phyloP scores from a whole-genome alignment of 1,284 basidiomycete species.

The Sporisorium exsertum region DNA sequence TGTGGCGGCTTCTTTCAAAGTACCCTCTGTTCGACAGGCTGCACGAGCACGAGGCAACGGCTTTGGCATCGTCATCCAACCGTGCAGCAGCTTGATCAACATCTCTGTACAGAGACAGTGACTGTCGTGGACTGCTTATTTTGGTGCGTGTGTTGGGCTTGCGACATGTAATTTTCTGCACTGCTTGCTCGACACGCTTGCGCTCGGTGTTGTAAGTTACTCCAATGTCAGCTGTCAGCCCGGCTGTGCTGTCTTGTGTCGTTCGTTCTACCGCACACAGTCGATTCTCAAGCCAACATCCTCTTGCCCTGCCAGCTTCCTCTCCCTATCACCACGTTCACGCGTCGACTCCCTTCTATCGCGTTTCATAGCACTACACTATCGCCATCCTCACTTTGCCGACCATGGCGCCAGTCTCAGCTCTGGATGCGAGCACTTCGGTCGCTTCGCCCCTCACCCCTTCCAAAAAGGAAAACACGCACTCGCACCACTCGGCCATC shows the following conservation, averaged over 20 bases:
- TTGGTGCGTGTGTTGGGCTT: conserved; percentile 13
- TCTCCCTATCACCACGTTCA: neutral
- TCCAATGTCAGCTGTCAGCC: neutral
- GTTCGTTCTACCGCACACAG: too few relatives aligned
- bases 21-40: neutral
- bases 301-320: neutral
- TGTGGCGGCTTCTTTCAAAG: neutral
- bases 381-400: neutral
- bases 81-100: conserved; percentile 8
- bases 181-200: neutral
- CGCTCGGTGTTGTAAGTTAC: neutral
- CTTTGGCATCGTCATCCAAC: neutral
- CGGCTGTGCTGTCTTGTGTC: neutral
- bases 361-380: neutral
- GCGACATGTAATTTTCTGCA: conserved; percentile 33
- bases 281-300: neutral
- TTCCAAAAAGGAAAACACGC: conserved; percentile 46
- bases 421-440: conserved; percentile 27
- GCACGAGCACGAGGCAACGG: neutral
- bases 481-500: conserved; percentile 29
- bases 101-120: neutral
- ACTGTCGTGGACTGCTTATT: too few relatives aligned
- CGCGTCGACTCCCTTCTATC: neutral
- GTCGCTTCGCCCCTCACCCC: conserved; percentile 37
- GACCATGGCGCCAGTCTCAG: conserved; percentile 33